Evolutionary conservation across 1,284 basidiomycete species (phyloP).

Genomic region (Cryptococcus wingfieldii): DNA sequence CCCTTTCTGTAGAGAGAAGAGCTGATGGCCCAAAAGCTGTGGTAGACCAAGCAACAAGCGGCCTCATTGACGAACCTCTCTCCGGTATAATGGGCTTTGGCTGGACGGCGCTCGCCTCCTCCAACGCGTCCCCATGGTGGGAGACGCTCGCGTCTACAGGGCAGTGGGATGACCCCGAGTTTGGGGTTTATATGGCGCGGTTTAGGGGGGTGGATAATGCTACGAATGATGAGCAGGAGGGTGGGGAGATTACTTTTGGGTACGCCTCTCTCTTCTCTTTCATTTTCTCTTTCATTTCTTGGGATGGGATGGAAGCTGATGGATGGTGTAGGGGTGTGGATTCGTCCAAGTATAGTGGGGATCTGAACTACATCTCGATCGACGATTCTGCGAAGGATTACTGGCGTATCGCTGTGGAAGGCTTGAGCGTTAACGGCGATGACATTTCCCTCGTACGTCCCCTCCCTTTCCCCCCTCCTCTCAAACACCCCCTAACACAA

Average conservation of each 20-base stretch:
- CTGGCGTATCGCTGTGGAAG: conserved; percentile 53
- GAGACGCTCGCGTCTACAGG: conserved; percentile 62
- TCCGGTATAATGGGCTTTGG: conserved; percentile 54
- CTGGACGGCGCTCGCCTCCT: conserved; percentile 49
- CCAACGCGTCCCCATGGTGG: conserved; percentile 52
- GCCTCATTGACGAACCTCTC: conserved; percentile 47
- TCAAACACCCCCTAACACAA: no score
- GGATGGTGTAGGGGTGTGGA: not conserved
- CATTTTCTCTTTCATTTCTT: no score
- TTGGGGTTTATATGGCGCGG: conserved; percentile 75
- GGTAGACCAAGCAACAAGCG: conserved; percentile 46
- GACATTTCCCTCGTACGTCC: conserved; percentile 36
- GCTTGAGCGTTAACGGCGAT: conserved; percentile 47
- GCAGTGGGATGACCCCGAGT: conserved; percentile 62
- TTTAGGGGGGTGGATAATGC: conserved; percentile 59
- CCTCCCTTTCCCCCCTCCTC: no score
- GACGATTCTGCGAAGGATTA: conserved; percentile 44
- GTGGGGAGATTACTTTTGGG: conserved; percentile 74
- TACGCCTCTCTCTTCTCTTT: not conserved
- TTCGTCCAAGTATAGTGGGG: conserved; percentile 53
- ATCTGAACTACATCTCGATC: conserved; percentile 71
- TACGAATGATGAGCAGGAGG: conserved; percentile 56
- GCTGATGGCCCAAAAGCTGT: conserved; percentile 34
- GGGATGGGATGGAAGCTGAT: not conserved
- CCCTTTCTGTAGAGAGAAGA: not conserved